Evolutionary conservation across 2,329 filamentous ascomycete genomes (phyloP).

Genomic region (Penicillium sp.): DNA sequence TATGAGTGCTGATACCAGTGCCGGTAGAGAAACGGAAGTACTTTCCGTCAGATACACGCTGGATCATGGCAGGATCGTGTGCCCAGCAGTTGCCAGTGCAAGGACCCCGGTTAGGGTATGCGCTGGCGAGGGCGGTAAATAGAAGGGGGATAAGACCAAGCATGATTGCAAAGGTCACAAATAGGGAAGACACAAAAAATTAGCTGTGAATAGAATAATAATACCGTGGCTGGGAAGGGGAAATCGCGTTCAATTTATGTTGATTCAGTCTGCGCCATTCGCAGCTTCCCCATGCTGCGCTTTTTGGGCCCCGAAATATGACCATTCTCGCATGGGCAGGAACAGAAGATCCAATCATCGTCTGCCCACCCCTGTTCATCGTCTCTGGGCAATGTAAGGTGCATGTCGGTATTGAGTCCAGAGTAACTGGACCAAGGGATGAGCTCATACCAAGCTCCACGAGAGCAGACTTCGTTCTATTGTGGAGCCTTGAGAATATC

Average conservation of each 20-base stretch:
- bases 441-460: neutral
- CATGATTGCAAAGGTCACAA: conserved; percentile 16
- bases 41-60: conserved; percentile 49
- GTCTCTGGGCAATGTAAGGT: conserved; percentile 26
- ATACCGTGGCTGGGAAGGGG: neutral
- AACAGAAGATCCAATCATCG: conserved; percentile 19
- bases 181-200: neutral
- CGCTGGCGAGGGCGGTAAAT: conserved; percentile 26
- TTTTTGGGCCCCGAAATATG: conserved; percentile 2
- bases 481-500: conserved; percentile 16
- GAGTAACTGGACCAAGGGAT: conserved; percentile 9
- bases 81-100: conserved; percentile 37
- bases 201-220: neutral
- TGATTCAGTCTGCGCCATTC: neutral
- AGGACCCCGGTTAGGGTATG: conserved; percentile 32
- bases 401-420: conserved; percentile 24
- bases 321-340: conserved; percentile 1
- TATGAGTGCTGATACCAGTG: conserved; percentile 50
- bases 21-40: conserved; percentile 57
- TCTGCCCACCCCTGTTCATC: conserved; percentile 9
- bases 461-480: conserved; percentile 1
- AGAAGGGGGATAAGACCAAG: conserved; percentile 23
- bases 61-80: conserved; percentile 53
- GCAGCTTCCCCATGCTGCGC: neutral
- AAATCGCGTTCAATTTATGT: conserved; percentile 9